Percentiles rank a stretch among this genome's conserved stretches.
These are phyloP conservation scores for Mycena amicta DNA, from an alignment of 768 basidiomycete species.

Conservation along the genomic window DNA sequence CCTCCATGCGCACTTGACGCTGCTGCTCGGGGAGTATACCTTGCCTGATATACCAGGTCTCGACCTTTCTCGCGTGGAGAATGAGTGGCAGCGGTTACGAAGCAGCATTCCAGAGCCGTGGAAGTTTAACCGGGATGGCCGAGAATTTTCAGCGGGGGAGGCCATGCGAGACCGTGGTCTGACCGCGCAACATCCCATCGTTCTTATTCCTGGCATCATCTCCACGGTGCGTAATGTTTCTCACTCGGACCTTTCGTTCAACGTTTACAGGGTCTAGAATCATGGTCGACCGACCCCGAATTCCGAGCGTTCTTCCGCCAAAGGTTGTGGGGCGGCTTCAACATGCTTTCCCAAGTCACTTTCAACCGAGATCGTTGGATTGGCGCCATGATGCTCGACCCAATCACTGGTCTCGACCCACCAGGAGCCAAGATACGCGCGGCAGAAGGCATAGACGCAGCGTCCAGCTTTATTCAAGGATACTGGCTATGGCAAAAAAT, in stretches of 20 bases:
- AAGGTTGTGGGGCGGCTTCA: conserved; percentile 77
- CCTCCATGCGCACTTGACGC: conserved; percentile 65
- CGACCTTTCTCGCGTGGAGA: conserved; percentile 68
- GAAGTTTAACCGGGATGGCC: conserved; percentile 79
- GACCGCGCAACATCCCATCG: conserved; percentile 72
- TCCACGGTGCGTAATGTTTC: conserved; percentile 62
- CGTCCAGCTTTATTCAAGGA: conserved; percentile 82
- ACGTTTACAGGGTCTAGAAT: conserved; percentile 72
- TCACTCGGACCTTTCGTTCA: not conserved
- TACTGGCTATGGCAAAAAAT: conserved; percentile 97
- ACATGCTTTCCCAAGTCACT: conserved; percentile 80
- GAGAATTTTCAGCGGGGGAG: conserved; percentile 81
- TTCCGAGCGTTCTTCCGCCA: conserved; percentile 92
- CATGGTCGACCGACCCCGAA: conserved; percentile 88
- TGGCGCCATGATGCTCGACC: conserved; percentile 86
- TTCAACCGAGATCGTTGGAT: conserved; percentile 92
- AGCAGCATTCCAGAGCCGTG: conserved; percentile 77
- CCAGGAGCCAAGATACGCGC: conserved; percentile 84
- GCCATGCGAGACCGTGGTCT: conserved; percentile 64
- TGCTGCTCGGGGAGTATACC: conserved; percentile 69
- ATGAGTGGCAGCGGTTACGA: conserved; percentile 70
- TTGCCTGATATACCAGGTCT: conserved; percentile 64
- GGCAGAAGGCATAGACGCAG: conserved; percentile 90
- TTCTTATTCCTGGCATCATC: conserved; percentile 88
- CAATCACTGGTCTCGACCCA: conserved; percentile 88